Conservation (phyloP, 495 filamentous ascomycete genomes). For the Cenococcum geophilum region DNA sequence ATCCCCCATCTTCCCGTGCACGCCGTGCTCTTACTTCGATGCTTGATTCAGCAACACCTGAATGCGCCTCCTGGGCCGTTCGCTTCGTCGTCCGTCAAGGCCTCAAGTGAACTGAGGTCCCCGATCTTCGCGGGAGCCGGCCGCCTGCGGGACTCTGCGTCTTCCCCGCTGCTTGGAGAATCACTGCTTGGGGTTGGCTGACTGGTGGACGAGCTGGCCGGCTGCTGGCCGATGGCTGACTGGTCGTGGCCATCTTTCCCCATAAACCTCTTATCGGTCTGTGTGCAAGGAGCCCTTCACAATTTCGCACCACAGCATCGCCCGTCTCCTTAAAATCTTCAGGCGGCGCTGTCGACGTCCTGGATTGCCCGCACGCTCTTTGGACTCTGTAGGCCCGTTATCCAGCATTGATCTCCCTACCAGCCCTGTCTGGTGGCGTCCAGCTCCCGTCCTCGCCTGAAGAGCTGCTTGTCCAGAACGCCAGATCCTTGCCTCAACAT, state of each 20-base stretch:
- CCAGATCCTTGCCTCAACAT: conserved; percentile 1
- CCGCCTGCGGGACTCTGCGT: background rate
- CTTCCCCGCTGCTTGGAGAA: background rate
- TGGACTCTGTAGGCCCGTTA: too few species aligned
- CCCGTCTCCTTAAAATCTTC: too few species aligned
- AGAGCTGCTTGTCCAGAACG: conserved; percentile 1
- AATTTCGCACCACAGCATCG: background rate
- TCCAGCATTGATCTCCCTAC: background rate
- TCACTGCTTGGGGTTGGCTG: too few species aligned
- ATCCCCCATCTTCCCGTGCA: background rate
- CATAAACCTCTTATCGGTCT: background rate
- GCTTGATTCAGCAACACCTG: background rate
- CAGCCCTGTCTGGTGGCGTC: background rate
- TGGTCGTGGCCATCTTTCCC: background rate
- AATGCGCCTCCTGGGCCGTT: background rate
- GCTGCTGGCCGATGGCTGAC: background rate
- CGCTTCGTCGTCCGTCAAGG: background rate
- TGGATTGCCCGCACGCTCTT: too few species aligned
- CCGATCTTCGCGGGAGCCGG: background rate
- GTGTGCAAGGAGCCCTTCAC: conserved; percentile 1
- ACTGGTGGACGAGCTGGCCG: background rate
- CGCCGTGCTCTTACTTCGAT: background rate
- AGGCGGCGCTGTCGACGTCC: too few species aligned
- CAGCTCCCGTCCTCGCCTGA: too few species aligned
- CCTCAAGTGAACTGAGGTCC: background rate